phyloP scores from a whole-genome alignment of 1,139 yeast genomes.

The Suhomyces atakaporum region DNA sequence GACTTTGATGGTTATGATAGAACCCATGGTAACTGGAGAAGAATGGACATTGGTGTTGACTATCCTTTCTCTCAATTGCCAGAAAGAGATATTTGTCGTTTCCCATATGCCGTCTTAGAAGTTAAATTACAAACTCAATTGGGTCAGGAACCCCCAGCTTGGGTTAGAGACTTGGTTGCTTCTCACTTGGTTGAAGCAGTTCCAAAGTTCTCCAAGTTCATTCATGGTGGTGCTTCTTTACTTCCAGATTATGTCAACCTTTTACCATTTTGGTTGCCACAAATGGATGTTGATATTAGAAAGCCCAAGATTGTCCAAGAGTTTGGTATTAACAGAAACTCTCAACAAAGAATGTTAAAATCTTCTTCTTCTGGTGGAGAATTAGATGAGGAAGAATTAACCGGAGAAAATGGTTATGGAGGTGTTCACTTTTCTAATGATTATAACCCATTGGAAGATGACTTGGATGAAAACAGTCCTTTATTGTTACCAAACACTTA shows the following conservation, averaged over 20 bases:
- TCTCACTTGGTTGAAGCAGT: constrained; percentile 97
- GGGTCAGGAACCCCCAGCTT: constrained; percentile 97
- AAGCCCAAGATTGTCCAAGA: constrained; percentile 75
- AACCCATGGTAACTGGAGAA: constrained; percentile 92
- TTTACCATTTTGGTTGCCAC: constrained; percentile 98
- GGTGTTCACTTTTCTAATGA: constrained; percentile 52
- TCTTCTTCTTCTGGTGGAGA: constrained; percentile 52
- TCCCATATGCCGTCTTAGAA: constrained; percentile 96
- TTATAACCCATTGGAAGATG: constrained; percentile 50
- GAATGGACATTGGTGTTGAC: constrained; percentile 97
- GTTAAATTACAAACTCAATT: constrained; percentile 95
- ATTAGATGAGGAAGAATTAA: constrained; percentile 47
- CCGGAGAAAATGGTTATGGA: constrained; percentile 35
- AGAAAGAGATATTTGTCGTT: constrained; percentile 82
- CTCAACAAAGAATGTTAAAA: constrained; percentile 26
- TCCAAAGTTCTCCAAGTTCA: constrained; percentile 94
- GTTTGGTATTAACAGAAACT: constrained; percentile 54
- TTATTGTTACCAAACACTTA: constrained; percentile 43
- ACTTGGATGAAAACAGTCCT: constrained; percentile 47
- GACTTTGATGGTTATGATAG: constrained; percentile 91
- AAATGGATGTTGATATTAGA: constrained; percentile 92
- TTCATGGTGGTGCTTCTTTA: constrained; percentile 91
- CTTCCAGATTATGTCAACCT: constrained; percentile 78
- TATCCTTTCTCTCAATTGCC: constrained; percentile 89
- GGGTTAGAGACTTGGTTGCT: constrained; percentile 91